Conservation (phyloP, 257 asterid genomes). For the Vinca minor region DNA sequence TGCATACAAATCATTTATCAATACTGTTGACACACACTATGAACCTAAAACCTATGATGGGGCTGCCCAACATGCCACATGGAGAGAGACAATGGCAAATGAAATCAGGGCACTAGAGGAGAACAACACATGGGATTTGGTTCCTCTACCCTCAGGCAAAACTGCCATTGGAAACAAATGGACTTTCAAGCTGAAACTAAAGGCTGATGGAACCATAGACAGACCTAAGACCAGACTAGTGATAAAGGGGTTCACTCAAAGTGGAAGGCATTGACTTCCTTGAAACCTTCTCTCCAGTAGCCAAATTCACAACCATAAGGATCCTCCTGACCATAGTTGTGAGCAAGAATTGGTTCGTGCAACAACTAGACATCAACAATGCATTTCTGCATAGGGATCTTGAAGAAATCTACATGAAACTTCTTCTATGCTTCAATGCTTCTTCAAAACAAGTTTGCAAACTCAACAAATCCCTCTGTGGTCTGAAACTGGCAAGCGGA, state of each 20-base stretch:
- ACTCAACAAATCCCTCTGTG: not conserved
- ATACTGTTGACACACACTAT: no score
- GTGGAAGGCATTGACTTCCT: not conserved
- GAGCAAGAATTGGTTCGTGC: not conserved
- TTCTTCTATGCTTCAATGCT: not conserved
- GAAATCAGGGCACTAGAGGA: not conserved
- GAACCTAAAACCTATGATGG: not conserved
- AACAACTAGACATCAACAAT: no score
- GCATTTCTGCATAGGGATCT: not conserved
- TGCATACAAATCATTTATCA: not conserved
- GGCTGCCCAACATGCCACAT: not conserved
- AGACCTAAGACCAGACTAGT: not conserved
- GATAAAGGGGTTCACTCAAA: not conserved
- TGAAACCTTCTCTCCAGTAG: no score
- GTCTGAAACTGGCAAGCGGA: not conserved
- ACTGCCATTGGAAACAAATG: no score
- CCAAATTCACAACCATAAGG: not conserved
- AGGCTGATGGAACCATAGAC: no score
- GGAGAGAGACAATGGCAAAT: not conserved
- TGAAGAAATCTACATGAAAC: not conserved
- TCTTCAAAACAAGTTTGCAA: not conserved
- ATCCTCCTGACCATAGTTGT: not conserved
- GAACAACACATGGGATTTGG: no score
- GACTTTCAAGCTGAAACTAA: no score
- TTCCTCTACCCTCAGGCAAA: not conserved